A percentile compares a stretch with the other conserved stretches of the same genome.
Conservation (phyloP, 2,329 filamentous ascomycete genomes). For the Paramyrothecium roridum region DNA sequence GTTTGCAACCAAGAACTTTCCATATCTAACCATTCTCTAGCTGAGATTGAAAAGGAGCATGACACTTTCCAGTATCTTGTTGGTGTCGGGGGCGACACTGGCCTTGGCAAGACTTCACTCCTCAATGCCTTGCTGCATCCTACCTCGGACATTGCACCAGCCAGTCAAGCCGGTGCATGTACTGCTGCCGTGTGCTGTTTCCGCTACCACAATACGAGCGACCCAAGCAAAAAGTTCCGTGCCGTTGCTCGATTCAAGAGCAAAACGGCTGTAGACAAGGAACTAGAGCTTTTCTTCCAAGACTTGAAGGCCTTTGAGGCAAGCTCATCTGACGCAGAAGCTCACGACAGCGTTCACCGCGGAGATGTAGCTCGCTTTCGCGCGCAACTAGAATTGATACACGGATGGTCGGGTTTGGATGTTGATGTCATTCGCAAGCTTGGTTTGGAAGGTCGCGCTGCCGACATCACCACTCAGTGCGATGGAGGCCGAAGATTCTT, state of each 20-base stretch:
- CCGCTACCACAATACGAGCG: neutral
- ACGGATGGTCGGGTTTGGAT: constrained; percentile 7
- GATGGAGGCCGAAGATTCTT: neutral
- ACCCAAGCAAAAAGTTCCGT: neutral
- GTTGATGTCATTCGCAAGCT: constrained; percentile 1
- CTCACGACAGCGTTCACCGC: neutral
- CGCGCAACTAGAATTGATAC: constrained; percentile 3
- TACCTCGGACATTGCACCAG: constrained; percentile 4
- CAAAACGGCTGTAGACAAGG: constrained; percentile 5
- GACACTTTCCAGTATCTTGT: neutral
- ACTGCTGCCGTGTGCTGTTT: constrained; percentile 14
- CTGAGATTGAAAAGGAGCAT: neutral
- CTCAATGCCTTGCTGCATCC: constrained; percentile 9
- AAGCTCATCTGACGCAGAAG: neutral
- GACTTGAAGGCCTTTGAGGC: constrained; percentile 5
- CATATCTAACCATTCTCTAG: neutral
- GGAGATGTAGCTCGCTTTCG: neutral
- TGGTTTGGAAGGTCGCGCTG: neutral
- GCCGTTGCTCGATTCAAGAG: constrained; percentile 10
- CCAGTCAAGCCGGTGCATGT: constrained; percentile 12
- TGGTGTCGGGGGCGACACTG: constrained; percentile 9
- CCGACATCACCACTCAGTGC: neutral
- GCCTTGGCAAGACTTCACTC: constrained; percentile 11
- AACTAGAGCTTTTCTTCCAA: constrained; percentile 6
- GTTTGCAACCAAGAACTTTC: neutral